Conservation (phyloP, 2,329 filamentous ascomycete species). For the Paraconiothyrium sp. region DNA sequence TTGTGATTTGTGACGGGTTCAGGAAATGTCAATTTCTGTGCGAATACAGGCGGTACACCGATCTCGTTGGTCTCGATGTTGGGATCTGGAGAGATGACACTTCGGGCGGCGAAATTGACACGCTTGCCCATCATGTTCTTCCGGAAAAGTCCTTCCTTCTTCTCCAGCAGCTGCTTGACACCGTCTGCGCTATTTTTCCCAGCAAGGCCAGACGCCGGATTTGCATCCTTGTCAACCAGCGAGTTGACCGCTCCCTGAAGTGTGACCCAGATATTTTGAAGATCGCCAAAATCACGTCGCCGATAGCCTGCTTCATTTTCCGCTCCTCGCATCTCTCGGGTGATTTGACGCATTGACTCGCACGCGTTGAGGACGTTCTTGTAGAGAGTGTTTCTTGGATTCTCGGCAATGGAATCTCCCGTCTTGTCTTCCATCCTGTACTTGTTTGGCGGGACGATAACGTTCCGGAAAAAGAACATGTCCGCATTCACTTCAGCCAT, state of each 20-base stretch:
- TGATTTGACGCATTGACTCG: slow-evolving; percentile 76
- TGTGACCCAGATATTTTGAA: slow-evolving; percentile 82
- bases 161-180: slow-evolving; percentile 97
- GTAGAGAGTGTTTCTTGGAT: slow-evolving; percentile 87
- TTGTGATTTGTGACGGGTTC: slow-evolving; percentile 98
- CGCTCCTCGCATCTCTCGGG: slow-evolving; percentile 69
- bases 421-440: slow-evolving; percentile 88
- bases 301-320: slow-evolving; percentile 53
- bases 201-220: slow-evolving; percentile 80
- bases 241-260: slow-evolving; percentile 92
- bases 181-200: slow-evolving; percentile 85
- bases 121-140: slow-evolving; percentile 99
- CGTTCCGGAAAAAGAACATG: slow-evolving; percentile 91
- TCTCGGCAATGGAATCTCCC: slow-evolving; percentile 84
- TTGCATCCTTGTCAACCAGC: slow-evolving; percentile 89
- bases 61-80: slow-evolving; percentile 99
- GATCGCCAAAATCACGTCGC: slow-evolving; percentile 73
- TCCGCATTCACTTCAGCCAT: slow-evolving; percentile 70
- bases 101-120: slow-evolving; percentile 96
- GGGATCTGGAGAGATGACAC: slow-evolving; percentile 97
- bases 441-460: slow-evolving; percentile 91
- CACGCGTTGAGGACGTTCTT: slow-evolving; percentile 83
- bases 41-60: slow-evolving; percentile 97
- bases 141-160: slow-evolving; percentile 97
- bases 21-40: slow-evolving; percentile 93